Evolutionary conservation across 805 yeast genomes (phyloP).

Genomic region (Saccharomycopsis olivae): DNA sequence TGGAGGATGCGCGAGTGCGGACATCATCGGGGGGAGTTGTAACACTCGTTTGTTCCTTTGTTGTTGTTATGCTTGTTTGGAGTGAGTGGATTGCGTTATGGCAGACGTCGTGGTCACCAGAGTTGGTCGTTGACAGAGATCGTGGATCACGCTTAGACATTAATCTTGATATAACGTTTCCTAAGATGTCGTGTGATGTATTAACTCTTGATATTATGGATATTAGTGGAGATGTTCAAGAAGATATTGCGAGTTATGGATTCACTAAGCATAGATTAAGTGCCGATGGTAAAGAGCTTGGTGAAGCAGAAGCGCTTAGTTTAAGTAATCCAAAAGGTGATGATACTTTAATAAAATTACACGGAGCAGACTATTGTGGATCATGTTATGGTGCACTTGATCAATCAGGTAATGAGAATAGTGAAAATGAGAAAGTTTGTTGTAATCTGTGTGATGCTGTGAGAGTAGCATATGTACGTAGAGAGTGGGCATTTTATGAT

Average conservation of each 20-base stretch:
- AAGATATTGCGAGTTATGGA: slow-evolving; percentile 60
- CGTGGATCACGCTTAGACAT: slow-evolving; percentile 65
- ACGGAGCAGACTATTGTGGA: slow-evolving; percentile 52
- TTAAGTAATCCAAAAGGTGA: slow-evolving; percentile 26
- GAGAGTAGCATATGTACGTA: slow-evolving; percentile 62
- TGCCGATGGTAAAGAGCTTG: slow-evolving; percentile 38
- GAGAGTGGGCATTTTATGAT: slow-evolving; percentile 84
- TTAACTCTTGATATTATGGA: slow-evolving; percentile 82
- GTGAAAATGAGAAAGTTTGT: slow-evolving; percentile 29
- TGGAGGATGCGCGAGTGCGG: slow-evolving; percentile 82
- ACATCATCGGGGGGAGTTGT: slow-evolving; percentile 88
- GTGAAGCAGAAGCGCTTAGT: slow-evolving; percentile 28
- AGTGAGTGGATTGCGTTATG: slow-evolving; percentile 71
- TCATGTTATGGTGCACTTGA: slow-evolving; percentile 80
- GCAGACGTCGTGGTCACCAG: too few species aligned
- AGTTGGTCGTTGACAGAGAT: slow-evolving; percentile 81
- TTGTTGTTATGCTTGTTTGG: slow-evolving; percentile 51
- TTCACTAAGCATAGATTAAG: slow-evolving; percentile 61
- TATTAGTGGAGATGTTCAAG: slow-evolving; percentile 72
- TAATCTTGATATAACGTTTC: slow-evolving; percentile 74
- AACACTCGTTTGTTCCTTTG: slow-evolving; percentile 56
- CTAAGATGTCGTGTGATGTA: slow-evolving; percentile 75
- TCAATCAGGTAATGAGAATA: slow-evolving; percentile 34
- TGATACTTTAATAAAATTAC: slow-evolving; percentile 16
- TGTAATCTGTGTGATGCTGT: slow-evolving; percentile 85